Base-by-base conservation (phyloP, 2,329 filamentous ascomycete species). In the Colletotrichum truncatum region DNA sequence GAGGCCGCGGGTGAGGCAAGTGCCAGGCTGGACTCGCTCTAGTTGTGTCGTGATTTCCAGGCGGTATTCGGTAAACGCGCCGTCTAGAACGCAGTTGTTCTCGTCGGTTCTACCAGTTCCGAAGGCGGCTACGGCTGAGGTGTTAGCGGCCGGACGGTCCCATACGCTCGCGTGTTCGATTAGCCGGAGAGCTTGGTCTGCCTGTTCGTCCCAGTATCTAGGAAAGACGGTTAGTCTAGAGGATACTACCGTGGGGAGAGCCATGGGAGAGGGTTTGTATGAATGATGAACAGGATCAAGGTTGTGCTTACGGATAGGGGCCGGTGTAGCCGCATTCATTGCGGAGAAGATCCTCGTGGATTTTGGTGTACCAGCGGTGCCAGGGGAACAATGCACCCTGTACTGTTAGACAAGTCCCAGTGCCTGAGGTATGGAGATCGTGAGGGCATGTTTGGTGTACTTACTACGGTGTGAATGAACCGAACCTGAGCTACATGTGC, bases 241-340 rank as follows among this genome's bases (percentile, higher is more conserved):
- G n/a, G n/a, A n/a, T n/a, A n/a, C n/a, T n/a, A n/a, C n/a, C n/a
- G n/a, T n/a, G n/a, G n/a, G n/a, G n/a, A n/a, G n/a, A n/a, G n/a
- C n/a, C n/a, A n/a, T n/a, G n/a, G n/a, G 25, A 21, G 3, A 21
- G 1, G 5, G 3, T 1, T 1, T 14, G n/a, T 6, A 28, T 26
- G 10, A 4, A 4, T 3, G 8, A 18, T 30, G 61, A 66, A 30
- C 18, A 72, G 68, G 21, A 71, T 62, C 11, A 66, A 69, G 70
- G 68, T 69, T 55, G 73, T 70, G 68, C 71, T 57, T 75, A 73
- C 48, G 77, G 76, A 49, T 78, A 76, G 4, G 68, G 61, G 11
- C 75, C 75, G 6, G 54, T 68, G 67, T 74, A 78, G 41, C 70
- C 70, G 53, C 77, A 79, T 54, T 75, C 70, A 4, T 46, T 72